These are phyloP conservation scores for Diaporthe destruens DNA, from an alignment of 2,329 filamentous ascomycete genomes.

Conservation along the genomic window DNA sequence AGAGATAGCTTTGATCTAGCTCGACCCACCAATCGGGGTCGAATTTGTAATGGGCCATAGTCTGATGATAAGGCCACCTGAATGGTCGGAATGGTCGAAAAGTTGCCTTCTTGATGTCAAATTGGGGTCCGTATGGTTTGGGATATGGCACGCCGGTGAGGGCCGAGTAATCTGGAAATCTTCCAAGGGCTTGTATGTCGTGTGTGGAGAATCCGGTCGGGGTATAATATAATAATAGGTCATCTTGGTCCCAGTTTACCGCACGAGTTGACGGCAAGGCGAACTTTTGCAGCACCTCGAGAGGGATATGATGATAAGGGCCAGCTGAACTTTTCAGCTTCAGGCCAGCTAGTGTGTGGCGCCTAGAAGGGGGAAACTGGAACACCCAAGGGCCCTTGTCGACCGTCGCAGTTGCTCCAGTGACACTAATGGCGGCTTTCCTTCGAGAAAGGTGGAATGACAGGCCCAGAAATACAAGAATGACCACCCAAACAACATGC, in stretches of 20 bases:
- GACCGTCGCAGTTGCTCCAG: neutral
- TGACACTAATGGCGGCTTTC: neutral
- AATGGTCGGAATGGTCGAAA: slow-evolving; percentile 85
- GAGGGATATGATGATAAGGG: slow-evolving; percentile 12
- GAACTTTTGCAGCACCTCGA: slow-evolving; percentile 33
- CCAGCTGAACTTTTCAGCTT: slow-evolving; percentile 27
- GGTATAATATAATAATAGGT: slow-evolving; percentile 46
- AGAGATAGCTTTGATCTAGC: slow-evolving; percentile 78
- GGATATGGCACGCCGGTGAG: slow-evolving; percentile 82
- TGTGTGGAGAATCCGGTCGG: slow-evolving; percentile 75
- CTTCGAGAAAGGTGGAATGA: slow-evolving; percentile 18
- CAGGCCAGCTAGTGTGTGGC: slow-evolving; percentile 33
- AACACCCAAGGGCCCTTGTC: slow-evolving; percentile 35
- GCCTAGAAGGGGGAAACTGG: slow-evolving; percentile 41
- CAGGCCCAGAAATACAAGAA: slow-evolving; percentile 29
- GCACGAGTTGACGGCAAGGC: slow-evolving; percentile 48
- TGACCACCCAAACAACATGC: neutral
- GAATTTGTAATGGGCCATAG: slow-evolving; percentile 86
- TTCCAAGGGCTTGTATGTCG: slow-evolving; percentile 77
- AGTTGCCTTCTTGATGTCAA: slow-evolving; percentile 75
- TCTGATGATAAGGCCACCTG: slow-evolving; percentile 88
- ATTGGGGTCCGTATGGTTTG: slow-evolving; percentile 66
- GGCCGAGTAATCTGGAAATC: slow-evolving; percentile 83
- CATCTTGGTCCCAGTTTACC: slow-evolving; percentile 38
- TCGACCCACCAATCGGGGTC: slow-evolving; percentile 93